phyloP scores from a whole-genome alignment of 2,329 filamentous ascomycete species.

The Colletotrichum sidae region DNA sequence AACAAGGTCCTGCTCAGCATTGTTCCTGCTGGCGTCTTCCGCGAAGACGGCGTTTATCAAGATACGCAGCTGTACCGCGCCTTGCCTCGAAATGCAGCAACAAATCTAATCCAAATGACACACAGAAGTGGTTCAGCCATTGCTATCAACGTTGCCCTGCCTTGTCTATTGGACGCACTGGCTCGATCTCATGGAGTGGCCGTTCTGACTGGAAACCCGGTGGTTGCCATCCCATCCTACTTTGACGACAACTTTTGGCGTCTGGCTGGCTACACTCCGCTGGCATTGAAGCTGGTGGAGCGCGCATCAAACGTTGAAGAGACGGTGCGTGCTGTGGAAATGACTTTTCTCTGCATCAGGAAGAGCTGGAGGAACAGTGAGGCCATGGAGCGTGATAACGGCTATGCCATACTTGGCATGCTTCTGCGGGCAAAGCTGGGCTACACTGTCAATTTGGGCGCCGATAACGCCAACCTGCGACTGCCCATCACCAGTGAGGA shows the following conservation, averaged over 20 bases:
- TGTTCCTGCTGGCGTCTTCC: constrained; percentile 82
- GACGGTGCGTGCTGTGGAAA: constrained; percentile 81
- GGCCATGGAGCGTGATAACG: constrained; percentile 96
- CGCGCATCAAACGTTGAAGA: constrained; percentile 76
- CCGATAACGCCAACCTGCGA: constrained; percentile 46
- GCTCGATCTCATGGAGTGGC: constrained; percentile 83
- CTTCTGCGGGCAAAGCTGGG: constrained; percentile 87
- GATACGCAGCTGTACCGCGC: constrained; percentile 82
- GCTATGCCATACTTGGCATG: constrained; percentile 88
- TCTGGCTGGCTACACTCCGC: constrained; percentile 88
- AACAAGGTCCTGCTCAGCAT: constrained; percentile 85
- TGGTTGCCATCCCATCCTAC: constrained; percentile 83
- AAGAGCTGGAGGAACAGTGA: constrained; percentile 98
- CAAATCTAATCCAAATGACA: constrained; percentile 75
- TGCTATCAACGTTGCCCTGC: constrained; percentile 88
- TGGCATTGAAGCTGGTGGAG: constrained; percentile 87
- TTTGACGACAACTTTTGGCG: constrained; percentile 95
- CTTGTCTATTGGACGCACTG: constrained; percentile 90
- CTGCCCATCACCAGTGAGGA: constrained; percentile 63
- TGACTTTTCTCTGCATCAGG: constrained; percentile 86
- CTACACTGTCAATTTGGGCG: constrained; percentile 49
- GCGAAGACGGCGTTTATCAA: constrained; percentile 82
- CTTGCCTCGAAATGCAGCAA: constrained; percentile 78
- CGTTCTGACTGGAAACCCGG: constrained; percentile 83
- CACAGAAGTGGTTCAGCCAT: constrained; percentile 81